These are phyloP conservation scores for Rhizomucor miehei DNA, from an alignment of 371 early-diverging fungal species.

Conservation along the genomic window DNA sequence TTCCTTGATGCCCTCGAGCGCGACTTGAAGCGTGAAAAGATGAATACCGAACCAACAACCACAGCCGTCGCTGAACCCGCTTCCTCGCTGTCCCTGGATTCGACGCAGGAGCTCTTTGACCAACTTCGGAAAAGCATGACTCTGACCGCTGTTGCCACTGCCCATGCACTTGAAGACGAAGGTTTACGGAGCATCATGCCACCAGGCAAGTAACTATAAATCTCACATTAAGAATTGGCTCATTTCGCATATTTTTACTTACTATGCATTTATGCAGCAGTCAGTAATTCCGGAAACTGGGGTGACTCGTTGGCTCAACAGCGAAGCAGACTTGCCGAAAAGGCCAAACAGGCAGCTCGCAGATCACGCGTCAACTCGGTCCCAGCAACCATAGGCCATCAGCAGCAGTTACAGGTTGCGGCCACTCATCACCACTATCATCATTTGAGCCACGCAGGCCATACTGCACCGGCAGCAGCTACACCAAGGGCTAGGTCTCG, in stretches of 20 bases:
- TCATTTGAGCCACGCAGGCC: conserved; percentile 1
- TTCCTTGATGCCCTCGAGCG: conserved; percentile 98
- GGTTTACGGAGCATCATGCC: conserved; percentile 6
- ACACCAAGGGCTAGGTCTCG: not conserved
- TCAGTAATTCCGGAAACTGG: too few relatives aligned
- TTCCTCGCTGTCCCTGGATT: conserved; percentile 56
- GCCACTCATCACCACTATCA: not conserved
- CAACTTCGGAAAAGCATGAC: conserved; percentile 48
- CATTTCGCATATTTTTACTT: not conserved
- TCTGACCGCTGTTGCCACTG: conserved; percentile 35
- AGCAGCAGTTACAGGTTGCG: conserved; percentile 8
- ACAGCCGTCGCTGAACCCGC: conserved; percentile 62
- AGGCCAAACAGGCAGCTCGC: conserved; percentile 8
- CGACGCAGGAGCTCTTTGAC: conserved; percentile 63
- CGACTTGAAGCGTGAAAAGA: conserved; percentile 94
- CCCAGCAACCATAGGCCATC: conserved; percentile 5
- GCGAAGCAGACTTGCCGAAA: not conserved
- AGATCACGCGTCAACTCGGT: conserved; percentile 43
- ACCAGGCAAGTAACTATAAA: not conserved
- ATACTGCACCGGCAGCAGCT: not conserved
- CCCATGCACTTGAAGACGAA: conserved; percentile 26
- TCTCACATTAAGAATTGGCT: not conserved
- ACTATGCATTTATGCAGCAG: not conserved
- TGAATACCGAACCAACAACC: conserved; percentile 82
- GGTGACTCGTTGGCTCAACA: not conserved